Evolutionary conservation across 148 eudicot species (phyloP).

Genomic region (Nepenthes mirabilis): DNA sequence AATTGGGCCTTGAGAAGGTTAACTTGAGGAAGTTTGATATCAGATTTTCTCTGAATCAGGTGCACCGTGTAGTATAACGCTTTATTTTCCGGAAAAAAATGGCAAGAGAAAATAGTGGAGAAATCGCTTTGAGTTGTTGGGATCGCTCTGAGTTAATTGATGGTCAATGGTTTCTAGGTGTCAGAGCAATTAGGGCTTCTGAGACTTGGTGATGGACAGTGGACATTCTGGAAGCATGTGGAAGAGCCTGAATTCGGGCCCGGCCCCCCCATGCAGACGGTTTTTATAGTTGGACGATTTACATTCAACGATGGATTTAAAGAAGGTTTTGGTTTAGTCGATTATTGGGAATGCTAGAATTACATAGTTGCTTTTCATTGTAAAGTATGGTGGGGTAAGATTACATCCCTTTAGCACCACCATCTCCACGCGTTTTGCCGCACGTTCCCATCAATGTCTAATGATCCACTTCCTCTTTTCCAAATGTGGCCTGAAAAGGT

Average conservation of each 20-base stretch:
- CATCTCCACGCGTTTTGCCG: no score
- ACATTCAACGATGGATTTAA: conserved; percentile 15
- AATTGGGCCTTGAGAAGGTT: conserved; percentile 20
- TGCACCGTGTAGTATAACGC: neutral
- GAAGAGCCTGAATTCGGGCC: conserved; percentile 91
- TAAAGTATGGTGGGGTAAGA: no score
- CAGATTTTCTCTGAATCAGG: conserved; percentile 42
- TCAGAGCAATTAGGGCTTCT: conserved; percentile 43
- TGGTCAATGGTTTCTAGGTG: conserved; percentile 23
- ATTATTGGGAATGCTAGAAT: neutral
- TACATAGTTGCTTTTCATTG: no score
- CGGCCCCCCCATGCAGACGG: conserved; percentile 43
- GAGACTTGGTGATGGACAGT: conserved; percentile 21
- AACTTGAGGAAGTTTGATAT: conserved; percentile 44
- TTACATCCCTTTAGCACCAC: no score
- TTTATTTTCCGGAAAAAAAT: neutral
- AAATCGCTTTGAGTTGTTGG: neutral
- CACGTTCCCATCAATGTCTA: no score
- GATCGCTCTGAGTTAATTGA: neutral
- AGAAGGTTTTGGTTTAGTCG: conserved; percentile 28
- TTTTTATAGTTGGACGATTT: conserved; percentile 34
- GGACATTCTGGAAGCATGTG: conserved; percentile 56
- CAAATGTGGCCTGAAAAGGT: no score
- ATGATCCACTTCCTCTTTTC: no score
- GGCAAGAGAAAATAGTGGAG: neutral